These are phyloP conservation scores for Trichophyton benhamiae DNA, from an alignment of 2,329 filamentous ascomycete genomes.

Conservation along the genomic window DNA sequence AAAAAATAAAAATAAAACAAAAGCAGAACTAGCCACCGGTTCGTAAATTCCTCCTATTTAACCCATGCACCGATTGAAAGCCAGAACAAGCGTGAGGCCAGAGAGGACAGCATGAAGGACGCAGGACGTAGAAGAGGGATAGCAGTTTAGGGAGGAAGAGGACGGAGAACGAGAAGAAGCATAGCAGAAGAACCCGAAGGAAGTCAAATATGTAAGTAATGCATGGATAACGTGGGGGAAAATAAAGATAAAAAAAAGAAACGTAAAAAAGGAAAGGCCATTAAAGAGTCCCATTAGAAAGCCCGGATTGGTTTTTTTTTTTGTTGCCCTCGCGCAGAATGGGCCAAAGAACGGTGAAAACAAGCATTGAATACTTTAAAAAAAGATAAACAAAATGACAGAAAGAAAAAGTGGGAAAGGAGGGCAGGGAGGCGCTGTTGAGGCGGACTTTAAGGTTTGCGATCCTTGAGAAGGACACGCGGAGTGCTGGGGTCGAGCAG, in stretches of 20 bases:
- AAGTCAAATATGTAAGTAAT: background rate
- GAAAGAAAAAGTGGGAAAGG: background rate
- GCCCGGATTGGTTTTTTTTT: background rate
- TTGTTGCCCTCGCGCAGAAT: background rate
- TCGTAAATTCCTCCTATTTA: background rate
- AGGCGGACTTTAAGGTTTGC: slow-evolving; percentile 12
- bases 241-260: no score
- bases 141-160: background rate
- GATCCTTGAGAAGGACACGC: slow-evolving; percentile 24
- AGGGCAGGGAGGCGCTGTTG: no score
- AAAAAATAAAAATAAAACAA: no score
- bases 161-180: background rate
- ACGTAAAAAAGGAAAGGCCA: background rate
- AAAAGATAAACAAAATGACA: slow-evolving; percentile 3
- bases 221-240: background rate
- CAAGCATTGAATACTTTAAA: background rate
- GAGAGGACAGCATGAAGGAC: background rate
- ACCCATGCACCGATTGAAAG: slow-evolving; percentile 2
- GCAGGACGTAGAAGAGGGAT: background rate
- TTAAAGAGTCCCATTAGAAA: background rate
- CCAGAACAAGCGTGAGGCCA: background rate
- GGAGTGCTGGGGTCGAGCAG: slow-evolving; percentile 33
- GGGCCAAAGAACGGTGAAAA: background rate
- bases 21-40: background rate
- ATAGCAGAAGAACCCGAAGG: background rate